Evolutionary conservation across 805 yeast species (phyloP), one percentile per base, ranked within the genome.

Genomic region (Kuraishia piskuri): DNA sequence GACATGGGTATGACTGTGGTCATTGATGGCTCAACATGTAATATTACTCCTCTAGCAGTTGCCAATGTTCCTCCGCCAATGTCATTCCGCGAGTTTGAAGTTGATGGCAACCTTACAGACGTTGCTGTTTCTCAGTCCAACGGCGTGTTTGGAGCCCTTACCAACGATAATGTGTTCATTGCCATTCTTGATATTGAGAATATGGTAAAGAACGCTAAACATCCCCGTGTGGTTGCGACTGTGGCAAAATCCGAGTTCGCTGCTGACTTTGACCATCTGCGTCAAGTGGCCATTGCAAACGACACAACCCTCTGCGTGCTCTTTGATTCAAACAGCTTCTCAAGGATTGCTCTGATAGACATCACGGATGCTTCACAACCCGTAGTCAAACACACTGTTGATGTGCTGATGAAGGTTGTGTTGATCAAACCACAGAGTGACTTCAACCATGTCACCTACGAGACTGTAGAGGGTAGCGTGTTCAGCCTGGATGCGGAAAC

Each of bases 21-120:
- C 0, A 74, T 86, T 37, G 98, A 94, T 70, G 97, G 97, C 1
- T 60, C 67, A 1, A 74, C 77, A 12, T 79, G 85, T 14, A 80
- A 82, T 58, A 69, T 90, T 22, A 92, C 99, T 0, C 97, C 98
- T 0, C 73, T 94, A 40, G 77, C 86, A 1, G 64, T 84, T 26
- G 96, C 96, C 1, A 90, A 84, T 64, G 92, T 90, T 10, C 99
- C 99, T 2, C 99, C 99, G 0, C 99, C 99, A 47, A 82, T 89
- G 64, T 78, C 88, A 22, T 85, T 77, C 63, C 77, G 95, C 54
- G 88, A 83, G 50, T 67, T 89, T 51, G 79, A 76, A 9, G 70
- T 82, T 12, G 74, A 73, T 8, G 73, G 71, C 1, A 80, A 80
- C 54, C 81, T 90, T 7, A 65, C 75, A 21, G 89, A 86, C 61